Conservation (phyloP, 2,329 filamentous ascomycete genomes). For the Macrophomina phaseolina region DNA sequence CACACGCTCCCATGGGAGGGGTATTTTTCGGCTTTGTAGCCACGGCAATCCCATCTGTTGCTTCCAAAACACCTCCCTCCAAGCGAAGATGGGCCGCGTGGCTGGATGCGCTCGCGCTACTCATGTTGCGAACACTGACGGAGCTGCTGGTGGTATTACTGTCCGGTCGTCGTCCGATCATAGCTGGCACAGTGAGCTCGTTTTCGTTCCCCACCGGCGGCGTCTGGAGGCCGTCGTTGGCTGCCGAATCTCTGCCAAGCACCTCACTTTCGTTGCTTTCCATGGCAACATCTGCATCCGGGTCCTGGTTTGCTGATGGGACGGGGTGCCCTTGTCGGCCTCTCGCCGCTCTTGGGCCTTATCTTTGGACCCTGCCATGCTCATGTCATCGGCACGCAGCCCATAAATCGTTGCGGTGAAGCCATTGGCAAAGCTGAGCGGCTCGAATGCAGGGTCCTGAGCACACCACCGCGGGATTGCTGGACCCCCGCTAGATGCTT, state of each 20-base stretch:
- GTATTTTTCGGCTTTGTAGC: not conserved
- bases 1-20: not conserved
- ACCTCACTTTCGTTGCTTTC: not conserved
- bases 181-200: not conserved
- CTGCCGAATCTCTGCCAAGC: not conserved
- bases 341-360: not conserved
- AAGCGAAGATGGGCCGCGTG: not conserved
- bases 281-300: not conserved
- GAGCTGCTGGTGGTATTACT: not conserved
- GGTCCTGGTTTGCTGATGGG: not conserved
- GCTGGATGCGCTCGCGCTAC: not conserved
- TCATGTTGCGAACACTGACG: not conserved
- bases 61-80: not conserved
- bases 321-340: not conserved
- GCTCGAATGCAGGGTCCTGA: not conserved
- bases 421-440: conserved; percentile 4
- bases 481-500: not conserved
- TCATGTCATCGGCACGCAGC: not conserved
- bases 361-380: not conserved
- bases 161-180: not conserved
- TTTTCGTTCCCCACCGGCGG: not conserved
- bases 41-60: not conserved
- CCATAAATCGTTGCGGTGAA: not conserved
- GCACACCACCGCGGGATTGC: not conserved
- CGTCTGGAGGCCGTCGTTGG: not conserved